Conservation (phyloP, 176 grass and related monocot species). For the Triticum turgidum region DNA sequence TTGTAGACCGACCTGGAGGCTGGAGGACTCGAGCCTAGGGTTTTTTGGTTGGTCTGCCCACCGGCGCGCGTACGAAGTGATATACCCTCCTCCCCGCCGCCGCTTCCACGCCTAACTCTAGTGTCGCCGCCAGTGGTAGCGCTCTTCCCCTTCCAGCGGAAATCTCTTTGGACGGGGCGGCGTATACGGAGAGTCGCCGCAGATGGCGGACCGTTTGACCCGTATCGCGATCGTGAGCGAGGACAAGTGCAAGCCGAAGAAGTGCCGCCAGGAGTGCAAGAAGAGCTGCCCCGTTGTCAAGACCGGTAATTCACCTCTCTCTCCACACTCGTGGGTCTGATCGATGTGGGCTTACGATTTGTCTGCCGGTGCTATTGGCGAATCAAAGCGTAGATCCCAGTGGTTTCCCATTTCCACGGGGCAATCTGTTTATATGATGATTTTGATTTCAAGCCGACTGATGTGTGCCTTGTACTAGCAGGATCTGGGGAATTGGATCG, state of each 20-base stretch:
- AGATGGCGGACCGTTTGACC: conserved; percentile 86
- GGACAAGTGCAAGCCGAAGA: conserved; percentile 96
- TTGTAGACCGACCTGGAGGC: no score
- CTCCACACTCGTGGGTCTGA: neutral
- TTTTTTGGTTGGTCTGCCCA: conserved; percentile 13
- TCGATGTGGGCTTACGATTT: neutral
- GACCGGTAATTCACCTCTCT: conserved; percentile 50
- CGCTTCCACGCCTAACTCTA: conserved; percentile 3
- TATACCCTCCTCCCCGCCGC: conserved; percentile 18
- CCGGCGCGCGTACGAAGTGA: conserved; percentile 23
- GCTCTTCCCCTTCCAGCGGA: neutral
- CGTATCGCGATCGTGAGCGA: conserved; percentile 95
- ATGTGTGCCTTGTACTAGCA: neutral
- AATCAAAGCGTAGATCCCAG: conserved; percentile 18
- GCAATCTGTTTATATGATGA: neutral
- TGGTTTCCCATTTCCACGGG: neutral
- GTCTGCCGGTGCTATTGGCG: neutral
- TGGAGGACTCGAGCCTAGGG: conserved; percentile 28
- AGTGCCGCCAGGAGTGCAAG: conserved; percentile 99
- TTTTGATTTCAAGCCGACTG: neutral
- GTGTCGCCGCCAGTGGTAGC: conserved; percentile 25
- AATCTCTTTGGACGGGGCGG: conserved; percentile 1
- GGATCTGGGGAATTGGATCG: conserved; percentile 16
- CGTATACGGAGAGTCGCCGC: neutral
- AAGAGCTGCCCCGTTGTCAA: conserved; percentile 97